Base-by-base conservation (phyloP, 2,329 filamentous ascomycete genomes). In the Exophiala sp. region DNA sequence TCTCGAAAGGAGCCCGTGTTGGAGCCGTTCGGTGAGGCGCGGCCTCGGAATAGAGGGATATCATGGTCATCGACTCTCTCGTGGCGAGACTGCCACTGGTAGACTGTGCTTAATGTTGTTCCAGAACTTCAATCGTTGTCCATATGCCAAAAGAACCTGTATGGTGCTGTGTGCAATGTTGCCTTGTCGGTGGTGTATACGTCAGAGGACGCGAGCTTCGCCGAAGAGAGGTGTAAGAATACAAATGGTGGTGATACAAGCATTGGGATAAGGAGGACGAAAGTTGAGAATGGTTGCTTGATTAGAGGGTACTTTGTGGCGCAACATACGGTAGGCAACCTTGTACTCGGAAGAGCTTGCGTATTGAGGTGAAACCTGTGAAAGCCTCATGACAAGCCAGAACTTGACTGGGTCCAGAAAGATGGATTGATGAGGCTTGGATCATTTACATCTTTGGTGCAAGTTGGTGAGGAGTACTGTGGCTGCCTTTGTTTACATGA, bases 1-100 rank as follows among this genome's bases (percentile, higher is more conserved):
- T 59, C 50, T 60, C 43, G 34, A 62, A 59, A 5, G 52, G 47
- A 34, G 54, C 8, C 11, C 49, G 54, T 20, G 53, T 29, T 20
- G 48, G 38, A 24, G 38, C 43, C 3, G 52, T 35, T 33, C 54
- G 35, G 29, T 55, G 55, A 45, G 58, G 58, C 8, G 53, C 51
- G 8, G 41, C 20, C 29, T 60, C 57, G 2, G 57, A 57, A 29
- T 48, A 60, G 6, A 46, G 45, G 11, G 52, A 58, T 41, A 55
- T 51, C 48, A 55, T 55, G 38, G 55, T 48, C 42, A 54, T 58
- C 16, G 33, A 7, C 14, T 16, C 21, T 29, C 41, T 8, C 5
- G 5, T 29, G 24, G 24, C 24, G 7, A 29, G 24, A 29, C 24
- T 29, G 24, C 24, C 24, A 5, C 24, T 29, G 7, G 24, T 29